Conservation (phyloP, 2,329 filamentous ascomycete genomes). For the Aspergillus chevalieri region DNA sequence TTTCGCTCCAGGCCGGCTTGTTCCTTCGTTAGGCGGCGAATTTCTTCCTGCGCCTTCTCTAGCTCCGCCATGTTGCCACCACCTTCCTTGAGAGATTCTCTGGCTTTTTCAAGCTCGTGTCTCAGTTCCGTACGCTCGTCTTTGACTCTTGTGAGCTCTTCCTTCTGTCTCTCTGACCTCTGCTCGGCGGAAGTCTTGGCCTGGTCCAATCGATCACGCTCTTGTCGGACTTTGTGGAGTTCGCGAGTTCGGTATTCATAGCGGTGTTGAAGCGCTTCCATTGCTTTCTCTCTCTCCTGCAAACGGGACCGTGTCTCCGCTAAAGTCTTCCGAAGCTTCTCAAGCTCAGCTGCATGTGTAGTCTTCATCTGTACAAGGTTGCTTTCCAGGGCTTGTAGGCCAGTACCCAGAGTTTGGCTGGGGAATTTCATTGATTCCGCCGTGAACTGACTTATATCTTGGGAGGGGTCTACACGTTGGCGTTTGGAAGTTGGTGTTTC, state of each 20-base stretch:
- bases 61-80: constrained; percentile 37
- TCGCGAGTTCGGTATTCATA: constrained; percentile 38
- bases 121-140: constrained; percentile 34
- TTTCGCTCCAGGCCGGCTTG: constrained; percentile 31
- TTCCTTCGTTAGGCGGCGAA: constrained; percentile 30
- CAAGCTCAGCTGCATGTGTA: constrained; percentile 25
- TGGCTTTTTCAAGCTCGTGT: constrained; percentile 34
- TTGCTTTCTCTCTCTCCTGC: constrained; percentile 26
- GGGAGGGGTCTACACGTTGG: constrained; percentile 29
- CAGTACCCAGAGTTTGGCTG: constrained; percentile 25
- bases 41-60: constrained; percentile 36
- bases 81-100: constrained; percentile 34
- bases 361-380: constrained; percentile 26
- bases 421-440: constrained; percentile 25
- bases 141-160: constrained; percentile 35
- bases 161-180: constrained; percentile 29
- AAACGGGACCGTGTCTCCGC: constrained; percentile 21
- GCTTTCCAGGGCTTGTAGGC: constrained; percentile 23
- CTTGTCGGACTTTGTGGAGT: constrained; percentile 31
- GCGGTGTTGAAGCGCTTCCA: constrained; percentile 37
- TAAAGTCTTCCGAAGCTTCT: constrained; percentile 24
- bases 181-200: constrained; percentile 24
- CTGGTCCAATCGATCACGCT: constrained; percentile 29
- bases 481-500: constrained; percentile 30
- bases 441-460: constrained; percentile 32